These are phyloP conservation scores for Daldinia childiae DNA, from an alignment of 495 filamentous ascomycete species.

Conservation along the genomic window DNA sequence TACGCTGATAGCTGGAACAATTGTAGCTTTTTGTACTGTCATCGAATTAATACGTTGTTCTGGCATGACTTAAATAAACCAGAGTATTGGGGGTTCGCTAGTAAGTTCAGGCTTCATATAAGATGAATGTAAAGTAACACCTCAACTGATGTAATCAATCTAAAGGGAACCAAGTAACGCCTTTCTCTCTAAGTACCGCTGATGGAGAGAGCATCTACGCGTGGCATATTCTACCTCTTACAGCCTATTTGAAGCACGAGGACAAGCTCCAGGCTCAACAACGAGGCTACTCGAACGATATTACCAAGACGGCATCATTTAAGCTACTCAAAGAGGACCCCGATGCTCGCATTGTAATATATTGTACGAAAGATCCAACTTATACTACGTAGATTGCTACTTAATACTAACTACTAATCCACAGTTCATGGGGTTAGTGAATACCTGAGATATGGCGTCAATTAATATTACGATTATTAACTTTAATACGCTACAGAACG, in stretches of 20 bases:
- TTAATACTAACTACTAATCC: constrained; percentile 9
- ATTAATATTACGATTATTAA: constrained; percentile 5
- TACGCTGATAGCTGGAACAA: neutral
- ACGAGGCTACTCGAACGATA: constrained; percentile 60
- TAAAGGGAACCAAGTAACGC: constrained; percentile 71
- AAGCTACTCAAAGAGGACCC: constrained; percentile 71
- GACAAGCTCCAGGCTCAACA: constrained; percentile 59
- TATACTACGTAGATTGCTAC: neutral
- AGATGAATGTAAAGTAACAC: neutral
- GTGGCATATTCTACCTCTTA: constrained; percentile 78
- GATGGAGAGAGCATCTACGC: constrained; percentile 69
- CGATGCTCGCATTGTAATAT: constrained; percentile 66
- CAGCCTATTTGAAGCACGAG: constrained; percentile 68
- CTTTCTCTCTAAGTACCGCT: constrained; percentile 68
- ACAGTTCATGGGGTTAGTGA: constrained; percentile 57
- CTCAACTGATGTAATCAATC: neutral
- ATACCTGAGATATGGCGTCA: neutral
- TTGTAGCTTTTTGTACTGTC: constrained; percentile 76
- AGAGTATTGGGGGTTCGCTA: constrained; percentile 83
- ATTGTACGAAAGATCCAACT: constrained; percentile 49
- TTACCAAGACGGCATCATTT: constrained; percentile 65
- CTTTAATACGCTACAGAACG: constrained; percentile 52
- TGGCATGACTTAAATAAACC: constrained; percentile 76
- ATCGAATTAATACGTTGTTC: constrained; percentile 73
- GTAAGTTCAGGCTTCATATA: constrained; percentile 55